phyloP scores from a whole-genome alignment of 768 basidiomycete species.

The Lactarius sanguifluus region DNA sequence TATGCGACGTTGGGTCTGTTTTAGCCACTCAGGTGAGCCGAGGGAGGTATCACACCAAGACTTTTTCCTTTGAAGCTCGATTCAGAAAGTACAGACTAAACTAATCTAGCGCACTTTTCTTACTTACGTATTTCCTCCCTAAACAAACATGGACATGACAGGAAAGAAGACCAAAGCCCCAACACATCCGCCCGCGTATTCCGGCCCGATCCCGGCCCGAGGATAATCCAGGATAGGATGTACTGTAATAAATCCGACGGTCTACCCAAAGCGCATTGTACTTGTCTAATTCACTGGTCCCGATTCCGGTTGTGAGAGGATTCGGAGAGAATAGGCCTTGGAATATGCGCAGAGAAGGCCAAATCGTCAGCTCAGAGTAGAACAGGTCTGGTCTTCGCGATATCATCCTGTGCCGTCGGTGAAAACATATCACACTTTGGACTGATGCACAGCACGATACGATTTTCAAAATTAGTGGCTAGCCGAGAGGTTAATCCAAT shows the following conservation, averaged over 20 bases:
- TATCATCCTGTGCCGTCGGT: too few species aligned
- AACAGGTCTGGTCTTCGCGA: too few species aligned
- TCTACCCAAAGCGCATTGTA: too few species aligned
- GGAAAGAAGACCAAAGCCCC: constrained; percentile 6
- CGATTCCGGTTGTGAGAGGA: too few species aligned
- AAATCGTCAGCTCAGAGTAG: too few species aligned
- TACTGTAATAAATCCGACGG: neutral
- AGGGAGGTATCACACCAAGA: neutral
- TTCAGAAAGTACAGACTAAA: constrained; percentile 4
- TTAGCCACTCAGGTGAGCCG: neutral
- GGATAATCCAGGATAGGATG: neutral
- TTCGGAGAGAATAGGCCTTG: too few species aligned
- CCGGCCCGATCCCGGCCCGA: constrained; percentile 14
- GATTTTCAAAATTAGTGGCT: neutral
- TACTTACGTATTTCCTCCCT: constrained; percentile 23
- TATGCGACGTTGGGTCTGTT: neutral
- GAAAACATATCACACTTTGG: neutral
- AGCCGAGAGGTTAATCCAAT: neutral
- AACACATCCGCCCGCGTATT: constrained; percentile 22
- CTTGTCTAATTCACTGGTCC: too few species aligned
- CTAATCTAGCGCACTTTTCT: constrained; percentile 6
- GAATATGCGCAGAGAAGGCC: too few species aligned
- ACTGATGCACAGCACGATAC: neutral
- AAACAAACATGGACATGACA: constrained; percentile 20
- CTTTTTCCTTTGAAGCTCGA: neutral